Conservation (phyloP, 306 rosid species). For the Lathyrus tuberosus region DNA sequence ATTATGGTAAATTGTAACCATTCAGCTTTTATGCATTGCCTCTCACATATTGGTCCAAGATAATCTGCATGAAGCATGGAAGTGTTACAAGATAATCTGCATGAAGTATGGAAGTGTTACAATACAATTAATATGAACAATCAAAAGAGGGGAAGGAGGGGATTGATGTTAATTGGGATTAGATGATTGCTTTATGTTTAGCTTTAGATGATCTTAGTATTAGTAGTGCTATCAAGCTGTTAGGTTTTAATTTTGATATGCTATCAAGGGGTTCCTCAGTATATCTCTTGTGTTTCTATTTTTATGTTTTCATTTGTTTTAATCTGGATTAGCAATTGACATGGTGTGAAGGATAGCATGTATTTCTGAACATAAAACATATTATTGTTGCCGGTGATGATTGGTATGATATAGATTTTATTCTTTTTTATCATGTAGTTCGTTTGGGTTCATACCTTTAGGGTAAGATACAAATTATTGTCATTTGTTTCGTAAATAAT, state of each 20-base stretch:
- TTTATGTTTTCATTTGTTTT: slow-evolving; percentile 8
- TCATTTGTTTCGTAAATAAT: neutral
- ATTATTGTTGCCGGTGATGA: neutral
- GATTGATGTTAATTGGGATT: neutral
- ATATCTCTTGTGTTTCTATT: neutral
- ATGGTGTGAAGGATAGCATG: neutral
- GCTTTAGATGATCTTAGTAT: slow-evolving; percentile 21
- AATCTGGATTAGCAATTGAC: slow-evolving; percentile 3
- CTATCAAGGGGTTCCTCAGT: slow-evolving; percentile 1
- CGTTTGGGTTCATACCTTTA: slow-evolving; percentile 17
- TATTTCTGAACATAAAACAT: neutral
- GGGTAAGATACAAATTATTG: slow-evolving; percentile 11
- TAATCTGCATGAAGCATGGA: no score
- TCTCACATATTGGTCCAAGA: no score
- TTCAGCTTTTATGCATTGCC: no score
- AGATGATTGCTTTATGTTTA: slow-evolving; percentile 10
- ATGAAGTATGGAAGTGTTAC: no score
- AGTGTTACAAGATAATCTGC: no score
- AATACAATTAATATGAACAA: no score
- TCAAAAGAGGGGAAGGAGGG: no score
- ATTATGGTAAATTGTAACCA: no score
- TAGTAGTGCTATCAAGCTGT: slow-evolving; percentile 18
- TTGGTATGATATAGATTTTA: slow-evolving; percentile 16
- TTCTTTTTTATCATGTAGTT: slow-evolving; percentile 26
- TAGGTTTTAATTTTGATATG: slow-evolving; percentile 31